Evolutionary conservation across 2,329 filamentous ascomycete genomes (phyloP).

Genomic region (Fusarium tupiense): DNA sequence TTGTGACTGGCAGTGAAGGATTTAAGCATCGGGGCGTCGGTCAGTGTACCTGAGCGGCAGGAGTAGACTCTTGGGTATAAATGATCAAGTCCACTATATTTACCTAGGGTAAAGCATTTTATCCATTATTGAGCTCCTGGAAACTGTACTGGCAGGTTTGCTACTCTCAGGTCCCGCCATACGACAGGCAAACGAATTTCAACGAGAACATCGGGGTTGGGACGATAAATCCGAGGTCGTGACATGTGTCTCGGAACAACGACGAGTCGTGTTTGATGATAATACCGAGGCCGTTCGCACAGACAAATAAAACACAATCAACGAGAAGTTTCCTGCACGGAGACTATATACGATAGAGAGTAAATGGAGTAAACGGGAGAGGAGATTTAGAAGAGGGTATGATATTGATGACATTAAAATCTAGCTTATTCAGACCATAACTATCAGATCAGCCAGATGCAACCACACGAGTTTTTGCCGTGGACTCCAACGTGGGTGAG

Average conservation of each 20-base stretch:
- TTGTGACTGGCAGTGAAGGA: background rate
- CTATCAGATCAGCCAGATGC: background rate
- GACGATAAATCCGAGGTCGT: conserved; percentile 4
- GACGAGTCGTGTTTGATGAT: background rate
- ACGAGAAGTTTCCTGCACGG: background rate
- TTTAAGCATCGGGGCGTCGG: background rate
- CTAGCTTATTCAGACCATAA: background rate
- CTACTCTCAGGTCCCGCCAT: background rate
- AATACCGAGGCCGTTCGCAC: background rate
- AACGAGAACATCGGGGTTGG: conserved; percentile 7
- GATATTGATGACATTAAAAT: background rate
- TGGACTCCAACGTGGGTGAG: background rate
- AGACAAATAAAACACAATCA: background rate
- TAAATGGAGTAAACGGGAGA: background rate
- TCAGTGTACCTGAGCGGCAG: background rate
- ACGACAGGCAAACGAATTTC: background rate
- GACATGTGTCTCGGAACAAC: background rate
- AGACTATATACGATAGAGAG: background rate
- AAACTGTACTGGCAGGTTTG: background rate
- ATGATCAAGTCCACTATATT: background rate
- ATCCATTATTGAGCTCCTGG: background rate
- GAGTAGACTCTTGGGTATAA: background rate
- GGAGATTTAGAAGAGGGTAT: background rate
- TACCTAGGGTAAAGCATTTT: background rate
- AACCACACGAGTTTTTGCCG: background rate